Conservation (phyloP, 352 stramenopile genomes). For the Globisporangium cylindrosporum region DNA sequence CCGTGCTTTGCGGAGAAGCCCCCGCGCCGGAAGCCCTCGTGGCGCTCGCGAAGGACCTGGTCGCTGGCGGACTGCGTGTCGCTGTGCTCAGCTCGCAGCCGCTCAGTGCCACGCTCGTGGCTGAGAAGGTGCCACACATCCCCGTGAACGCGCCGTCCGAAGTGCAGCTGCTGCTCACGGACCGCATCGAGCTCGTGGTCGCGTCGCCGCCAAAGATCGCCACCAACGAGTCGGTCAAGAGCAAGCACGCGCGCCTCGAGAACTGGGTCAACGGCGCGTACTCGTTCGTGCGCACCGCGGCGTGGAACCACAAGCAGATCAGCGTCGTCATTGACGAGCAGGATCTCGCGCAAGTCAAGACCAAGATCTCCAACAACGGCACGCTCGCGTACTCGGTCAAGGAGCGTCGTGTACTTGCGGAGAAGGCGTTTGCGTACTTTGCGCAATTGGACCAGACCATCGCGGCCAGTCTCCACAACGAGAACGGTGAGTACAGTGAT, state of each 20-base stretch:
- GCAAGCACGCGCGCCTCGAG: conserved; percentile 43
- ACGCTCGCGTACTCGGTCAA: conserved; percentile 64
- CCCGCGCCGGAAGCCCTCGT: conserved; percentile 42
- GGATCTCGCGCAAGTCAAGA: conserved; percentile 47
- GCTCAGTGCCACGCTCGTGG: conserved; percentile 56
- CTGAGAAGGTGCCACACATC: conserved; percentile 74
- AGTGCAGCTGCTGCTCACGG: conserved; percentile 63
- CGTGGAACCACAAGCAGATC: conserved; percentile 88
- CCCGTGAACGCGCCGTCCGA: conserved; percentile 57
- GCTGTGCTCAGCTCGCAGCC: conserved; percentile 53
- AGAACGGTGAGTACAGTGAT: conserved; percentile 29
- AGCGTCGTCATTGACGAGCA: conserved; percentile 70
- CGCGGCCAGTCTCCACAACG: conserved; percentile 40
- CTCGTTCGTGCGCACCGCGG: conserved; percentile 77
- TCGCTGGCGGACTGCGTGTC: conserved; percentile 53
- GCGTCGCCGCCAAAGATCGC: conserved; percentile 43
- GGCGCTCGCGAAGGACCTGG: conserved; percentile 45
- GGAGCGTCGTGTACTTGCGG: conserved; percentile 62
- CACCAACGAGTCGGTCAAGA: conserved; percentile 32
- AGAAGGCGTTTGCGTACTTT: conserved; percentile 83
- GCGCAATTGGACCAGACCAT: conserved; percentile 70
- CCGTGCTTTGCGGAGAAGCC: conserved; percentile 64
- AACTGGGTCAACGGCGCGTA: conserved; percentile 72
- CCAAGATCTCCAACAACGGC: conserved; percentile 63
- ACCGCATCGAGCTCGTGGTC: conserved; percentile 69